Base-by-base conservation (phyloP, 768 basidiomycete species). In the Mycena floridula region DNA sequence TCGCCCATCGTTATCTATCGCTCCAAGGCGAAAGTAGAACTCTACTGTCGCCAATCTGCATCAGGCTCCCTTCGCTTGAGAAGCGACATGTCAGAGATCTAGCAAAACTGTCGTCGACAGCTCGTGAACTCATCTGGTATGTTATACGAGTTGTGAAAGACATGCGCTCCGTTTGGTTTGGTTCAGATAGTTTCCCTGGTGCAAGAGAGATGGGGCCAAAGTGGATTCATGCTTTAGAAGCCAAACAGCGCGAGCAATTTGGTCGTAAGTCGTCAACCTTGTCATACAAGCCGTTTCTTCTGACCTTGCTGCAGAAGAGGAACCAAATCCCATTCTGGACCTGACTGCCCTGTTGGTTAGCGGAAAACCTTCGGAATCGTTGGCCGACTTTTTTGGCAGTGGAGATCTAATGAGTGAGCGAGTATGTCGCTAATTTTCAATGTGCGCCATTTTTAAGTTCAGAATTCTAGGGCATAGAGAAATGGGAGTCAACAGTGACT, bases 381-480 rank as follows among this genome's bases (percentile, higher is more conserved):
- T 92, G 25, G 54, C 65, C 22, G 89, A 91, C 62, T 86, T 87
- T 58, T 69, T 91, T 42, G 79, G 83, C 11, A 87, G 85, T 48
- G 77, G 77, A 16, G 86, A 89, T 53, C 81, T 83, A 55, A 85
- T 85, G 74, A 87, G 82, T 47, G 89, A 92, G 64, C 71, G 89
- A 59, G 89, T 89, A 64, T 53, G 66, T 59, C 28, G 45, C 36
- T 49, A 45, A 36, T 45, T 41, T 23, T 37, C 47, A 48, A 25
- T 37, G 35, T 24, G 40, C 36, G 24, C 7, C 39, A 40, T 23
- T 38, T 21, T 54, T n/a, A 54, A 63, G 45, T 64, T 46, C 32
- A 36, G 50, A 27, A 25, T 57, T 48, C 40, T 50, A 91, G 89
- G 79, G 81, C 38, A 70, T 91, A 45, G 81, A 82, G 57, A 89